A percentile compares a stretch with the other conserved stretches of the same genome.
Conservation (phyloP, 1,284 basidiomycete species). For the Ceratobasidium sp. region DNA sequence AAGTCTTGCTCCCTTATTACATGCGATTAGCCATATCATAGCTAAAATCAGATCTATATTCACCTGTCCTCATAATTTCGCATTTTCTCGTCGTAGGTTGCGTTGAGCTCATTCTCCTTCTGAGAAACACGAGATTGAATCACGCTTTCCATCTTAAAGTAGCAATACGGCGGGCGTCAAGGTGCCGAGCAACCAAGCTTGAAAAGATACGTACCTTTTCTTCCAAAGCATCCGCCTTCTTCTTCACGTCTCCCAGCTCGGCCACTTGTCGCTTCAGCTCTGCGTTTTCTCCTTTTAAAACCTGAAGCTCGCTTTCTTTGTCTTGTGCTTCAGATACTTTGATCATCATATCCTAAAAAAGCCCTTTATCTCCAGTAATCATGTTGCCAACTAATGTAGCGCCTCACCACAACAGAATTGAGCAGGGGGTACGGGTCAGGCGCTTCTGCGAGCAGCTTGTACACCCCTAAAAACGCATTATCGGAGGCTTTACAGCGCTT, state of each 20-base stretch:
- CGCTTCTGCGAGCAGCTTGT: conserved; percentile 93
- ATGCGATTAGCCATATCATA: neutral
- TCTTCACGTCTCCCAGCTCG: conserved; percentile 81
- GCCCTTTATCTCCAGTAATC: neutral
- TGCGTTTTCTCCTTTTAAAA: conserved; percentile 81
- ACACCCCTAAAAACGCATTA: conserved; percentile 92
- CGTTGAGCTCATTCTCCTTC: conserved; percentile 95
- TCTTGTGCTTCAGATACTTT: conserved; percentile 84
- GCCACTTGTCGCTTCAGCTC: conserved; percentile 78
- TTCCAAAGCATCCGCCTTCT: conserved; percentile 85
- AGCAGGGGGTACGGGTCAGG: conserved; percentile 97
- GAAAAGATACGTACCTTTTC: conserved; percentile 70
- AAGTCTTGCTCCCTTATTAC: conserved; percentile 87
- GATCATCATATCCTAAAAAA: conserved; percentile 83
- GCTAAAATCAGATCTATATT: conserved; percentile 47
- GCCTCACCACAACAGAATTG: conserved; percentile 87
- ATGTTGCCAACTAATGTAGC: neutral
- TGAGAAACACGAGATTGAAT: conserved; percentile 86
- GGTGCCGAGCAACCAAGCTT: neutral
- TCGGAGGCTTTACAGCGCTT: conserved; percentile 92
- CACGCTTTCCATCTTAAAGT: conserved; percentile 84
- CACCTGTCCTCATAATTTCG: conserved; percentile 95
- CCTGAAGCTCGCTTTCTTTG: conserved; percentile 77
- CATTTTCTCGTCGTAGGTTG: conserved; percentile 95
- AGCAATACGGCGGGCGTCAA: neutral